Evolutionary conservation across 345 rosid genomes (phyloP).

Genomic region (Eucalyptus pauciflora): DNA sequence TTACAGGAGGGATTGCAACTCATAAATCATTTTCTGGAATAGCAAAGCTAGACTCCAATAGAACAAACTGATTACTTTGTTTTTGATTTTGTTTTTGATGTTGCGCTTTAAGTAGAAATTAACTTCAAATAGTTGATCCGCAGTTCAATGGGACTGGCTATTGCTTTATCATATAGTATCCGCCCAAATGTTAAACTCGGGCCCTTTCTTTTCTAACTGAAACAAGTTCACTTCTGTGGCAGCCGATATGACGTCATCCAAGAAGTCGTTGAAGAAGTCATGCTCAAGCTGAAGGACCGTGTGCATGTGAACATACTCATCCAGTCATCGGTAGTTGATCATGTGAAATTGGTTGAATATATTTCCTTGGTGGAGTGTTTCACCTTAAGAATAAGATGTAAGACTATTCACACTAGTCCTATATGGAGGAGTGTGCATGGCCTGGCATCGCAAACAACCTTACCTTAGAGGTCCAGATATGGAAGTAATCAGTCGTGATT

Average conservation of each 20-base stretch:
- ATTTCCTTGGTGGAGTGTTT: too few relatives aligned
- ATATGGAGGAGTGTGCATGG: not conserved
- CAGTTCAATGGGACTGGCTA: too few relatives aligned
- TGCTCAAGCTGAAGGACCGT: not conserved
- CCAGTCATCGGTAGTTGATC: too few relatives aligned
- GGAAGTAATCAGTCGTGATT: not conserved
- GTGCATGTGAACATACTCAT: not conserved
- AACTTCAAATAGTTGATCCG: not conserved
- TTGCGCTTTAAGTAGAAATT: not conserved
- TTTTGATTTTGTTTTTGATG: too few relatives aligned
- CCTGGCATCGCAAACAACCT: not conserved
- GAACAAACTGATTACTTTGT: not conserved
- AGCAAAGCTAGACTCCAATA: not conserved
- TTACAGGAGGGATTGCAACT: too few relatives aligned
- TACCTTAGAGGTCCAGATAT: not conserved
- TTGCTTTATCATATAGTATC: not conserved
- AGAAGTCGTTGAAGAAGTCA: accelerated
- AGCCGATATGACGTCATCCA: not conserved
- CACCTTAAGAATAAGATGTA: not conserved
- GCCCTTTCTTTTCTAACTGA: not conserved
- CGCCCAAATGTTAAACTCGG: accelerated
- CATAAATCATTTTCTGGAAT: not conserved
- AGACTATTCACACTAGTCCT: not conserved
- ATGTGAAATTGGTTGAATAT: too few relatives aligned
- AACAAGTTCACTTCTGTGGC: not conserved